Percentiles rank a stretch among this genome's conserved stretches.
phyloP scores from a whole-genome alignment of 179 eudicot genomes.

The Nepenthes alata region DNA sequence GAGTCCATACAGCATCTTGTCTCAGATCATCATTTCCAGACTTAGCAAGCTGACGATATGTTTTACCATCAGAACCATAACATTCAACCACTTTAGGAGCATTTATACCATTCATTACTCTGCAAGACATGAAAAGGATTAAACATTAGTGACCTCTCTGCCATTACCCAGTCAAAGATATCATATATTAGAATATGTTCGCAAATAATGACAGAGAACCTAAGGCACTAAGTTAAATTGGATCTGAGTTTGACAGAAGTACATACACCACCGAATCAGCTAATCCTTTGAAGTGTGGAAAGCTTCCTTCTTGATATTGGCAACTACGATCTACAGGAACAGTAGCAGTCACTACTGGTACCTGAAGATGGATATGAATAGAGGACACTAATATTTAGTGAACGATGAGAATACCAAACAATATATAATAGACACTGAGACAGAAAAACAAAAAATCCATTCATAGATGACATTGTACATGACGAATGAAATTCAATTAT shows the following conservation, averaged over 20 bases:
- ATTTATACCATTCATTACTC: slow-evolving; percentile 98
- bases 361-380: slow-evolving; percentile 32
- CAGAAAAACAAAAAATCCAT: too few species aligned
- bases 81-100: slow-evolving; percentile 98
- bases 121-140: slow-evolving; percentile 18
- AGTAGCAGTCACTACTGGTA: slow-evolving; percentile 83
- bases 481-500: too few species aligned
- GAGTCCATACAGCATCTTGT: slow-evolving; percentile 90
- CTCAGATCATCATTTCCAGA: slow-evolving; percentile 98
- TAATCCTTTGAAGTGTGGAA: slow-evolving; percentile 88
- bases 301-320: slow-evolving; percentile 74
- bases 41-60: slow-evolving; percentile 88
- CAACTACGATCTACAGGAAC: slow-evolving; percentile 74
- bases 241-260: background rate
- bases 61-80: slow-evolving; percentile 91
- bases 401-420: too few species aligned
- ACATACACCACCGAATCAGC: slow-evolving; percentile 85
- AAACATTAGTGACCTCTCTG: background rate
- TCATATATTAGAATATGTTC: background rate
- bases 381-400: background rate
- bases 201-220: background rate
- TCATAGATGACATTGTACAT: too few species aligned
- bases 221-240: background rate
- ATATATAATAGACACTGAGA: too few species aligned
- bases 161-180: background rate